Conservation (phyloP, 805 yeast species). For the Teunomyces atbi region DNA sequence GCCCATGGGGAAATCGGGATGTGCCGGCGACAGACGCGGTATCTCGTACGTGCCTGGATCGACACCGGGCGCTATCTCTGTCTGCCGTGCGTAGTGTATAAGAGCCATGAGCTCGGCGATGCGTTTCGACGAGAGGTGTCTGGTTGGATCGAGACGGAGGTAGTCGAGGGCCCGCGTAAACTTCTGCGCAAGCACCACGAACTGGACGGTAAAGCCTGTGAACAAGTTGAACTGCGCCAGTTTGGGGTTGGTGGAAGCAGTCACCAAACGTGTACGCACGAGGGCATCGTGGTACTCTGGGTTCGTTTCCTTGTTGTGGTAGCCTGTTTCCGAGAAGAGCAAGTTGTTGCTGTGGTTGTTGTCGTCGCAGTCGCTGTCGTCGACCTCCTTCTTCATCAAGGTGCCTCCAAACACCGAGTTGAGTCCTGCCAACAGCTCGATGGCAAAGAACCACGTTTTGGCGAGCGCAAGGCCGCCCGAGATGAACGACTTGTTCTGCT, state of each 20-base stretch:
- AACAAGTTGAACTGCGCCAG: conserved; percentile 28
- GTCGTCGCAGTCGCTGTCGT: conserved; percentile 1
- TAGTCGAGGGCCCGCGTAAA: conserved; percentile 23
- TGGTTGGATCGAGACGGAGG: conserved; percentile 15
- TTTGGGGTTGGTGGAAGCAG: conserved; percentile 8
- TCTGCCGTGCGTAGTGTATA: conserved; percentile 16
- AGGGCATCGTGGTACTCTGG: conserved; percentile 34
- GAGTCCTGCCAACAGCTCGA: conserved; percentile 21
- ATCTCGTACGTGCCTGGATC: conserved; percentile 19
- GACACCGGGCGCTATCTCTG: conserved; percentile 26
- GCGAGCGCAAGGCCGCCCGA: conserved; percentile 24
- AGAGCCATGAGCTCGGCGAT: conserved; percentile 12
- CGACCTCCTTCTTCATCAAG: conserved; percentile 2
- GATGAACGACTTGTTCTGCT: conserved; percentile 7
- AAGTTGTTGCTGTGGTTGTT: conserved; percentile 1
- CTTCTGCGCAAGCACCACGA: conserved; percentile 26
- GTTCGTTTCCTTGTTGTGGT: conserved; percentile 21
- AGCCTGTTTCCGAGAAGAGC: conserved; percentile 32
- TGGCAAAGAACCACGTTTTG: conserved; percentile 27
- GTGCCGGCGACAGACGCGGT: conserved; percentile 25
- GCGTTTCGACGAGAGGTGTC: conserved; percentile 18
- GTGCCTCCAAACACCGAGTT: conserved; percentile 17
- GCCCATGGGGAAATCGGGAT: conserved; percentile 24
- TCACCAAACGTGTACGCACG: conserved; percentile 24
- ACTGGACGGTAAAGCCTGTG: conserved; percentile 30